Evolutionary conservation across 2,329 filamentous ascomycete genomes (phyloP).

Genomic region (Laburnicola sp.): DNA sequence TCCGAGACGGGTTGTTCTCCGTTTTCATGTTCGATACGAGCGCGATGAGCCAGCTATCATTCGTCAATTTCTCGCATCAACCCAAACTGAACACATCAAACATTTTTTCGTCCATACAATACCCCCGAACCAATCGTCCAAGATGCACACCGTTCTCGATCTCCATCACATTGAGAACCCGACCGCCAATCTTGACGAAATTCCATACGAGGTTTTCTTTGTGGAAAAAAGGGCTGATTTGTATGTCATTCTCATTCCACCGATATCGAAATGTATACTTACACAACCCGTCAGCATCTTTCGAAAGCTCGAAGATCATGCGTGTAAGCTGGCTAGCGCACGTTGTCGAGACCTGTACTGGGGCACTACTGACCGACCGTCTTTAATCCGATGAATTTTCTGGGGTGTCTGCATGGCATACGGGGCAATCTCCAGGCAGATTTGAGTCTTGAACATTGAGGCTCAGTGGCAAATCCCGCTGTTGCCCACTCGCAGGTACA

Average conservation of each 20-base stretch:
- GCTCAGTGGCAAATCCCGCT: too few species aligned
- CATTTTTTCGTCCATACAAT: slow-evolving; percentile 12
- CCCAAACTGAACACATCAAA: slow-evolving; percentile 1
- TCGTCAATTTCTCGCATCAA: slow-evolving; percentile 10
- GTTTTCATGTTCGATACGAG: slow-evolving; percentile 13
- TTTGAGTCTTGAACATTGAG: too few species aligned
- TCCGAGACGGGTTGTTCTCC: slow-evolving; percentile 14
- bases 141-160: slow-evolving; percentile 35
- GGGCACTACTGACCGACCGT: too few species aligned
- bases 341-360: slow-evolving; percentile 4
- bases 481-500: too few species aligned
- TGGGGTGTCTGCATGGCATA: too few species aligned
- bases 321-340: slow-evolving; percentile 7
- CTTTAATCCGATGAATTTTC: too few species aligned
- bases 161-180: slow-evolving; percentile 32
- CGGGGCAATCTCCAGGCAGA: too few species aligned
- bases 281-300: slow-evolving; percentile 8
- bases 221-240: slow-evolving; percentile 15
- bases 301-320: slow-evolving; percentile 4
- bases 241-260: slow-evolving; percentile 9
- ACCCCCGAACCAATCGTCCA: slow-evolving; percentile 22
- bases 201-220: slow-evolving; percentile 31
- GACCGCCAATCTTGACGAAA: slow-evolving; percentile 27
- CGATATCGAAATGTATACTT: background rate
- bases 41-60: slow-evolving; percentile 15